Evolutionary conservation across 2,329 filamentous ascomycete species (phyloP).

Genomic region (Diplocarpon mali): DNA sequence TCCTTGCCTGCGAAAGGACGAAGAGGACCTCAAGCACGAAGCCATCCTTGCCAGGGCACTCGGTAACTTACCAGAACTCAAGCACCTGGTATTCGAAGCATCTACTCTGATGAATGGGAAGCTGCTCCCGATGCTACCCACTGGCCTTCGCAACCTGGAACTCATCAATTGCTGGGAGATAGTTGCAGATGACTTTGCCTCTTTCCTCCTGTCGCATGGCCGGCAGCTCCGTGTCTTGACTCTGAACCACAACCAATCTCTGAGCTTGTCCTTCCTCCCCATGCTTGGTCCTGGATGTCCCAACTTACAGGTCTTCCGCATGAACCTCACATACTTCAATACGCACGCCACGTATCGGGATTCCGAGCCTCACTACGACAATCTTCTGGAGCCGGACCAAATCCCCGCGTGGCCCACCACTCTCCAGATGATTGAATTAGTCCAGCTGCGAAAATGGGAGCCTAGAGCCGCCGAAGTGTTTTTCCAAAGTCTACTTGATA

Average conservation of each 20-base stretch:
- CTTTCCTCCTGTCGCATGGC: conserved; percentile 59
- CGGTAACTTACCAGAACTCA: conserved; percentile 49
- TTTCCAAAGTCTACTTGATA: conserved; percentile 66
- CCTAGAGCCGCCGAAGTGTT: conserved; percentile 62
- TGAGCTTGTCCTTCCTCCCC: conserved; percentile 66
- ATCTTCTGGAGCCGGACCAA: conserved; percentile 51
- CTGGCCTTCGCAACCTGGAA: conserved; percentile 53
- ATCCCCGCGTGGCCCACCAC: conserved; percentile 68
- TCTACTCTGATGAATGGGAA: conserved; percentile 60
- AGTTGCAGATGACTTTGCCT: conserved; percentile 50
- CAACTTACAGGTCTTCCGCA: conserved; percentile 54
- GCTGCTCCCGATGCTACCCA: conserved; percentile 59
- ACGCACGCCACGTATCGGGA: conserved; percentile 57
- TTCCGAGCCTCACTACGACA: conserved; percentile 62
- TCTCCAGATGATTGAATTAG: conserved; percentile 61
- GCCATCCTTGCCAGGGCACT: conserved; percentile 32
- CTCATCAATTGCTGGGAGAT: conserved; percentile 72
- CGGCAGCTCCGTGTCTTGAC: conserved; percentile 53
- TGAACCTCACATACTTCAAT: conserved; percentile 72
- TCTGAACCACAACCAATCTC: conserved; percentile 67
- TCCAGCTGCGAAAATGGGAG: conserved; percentile 67
- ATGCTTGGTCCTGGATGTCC: conserved; percentile 58
- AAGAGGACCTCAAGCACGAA: conserved; percentile 30
- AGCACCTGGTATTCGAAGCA: conserved; percentile 60
- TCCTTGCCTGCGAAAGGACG: conserved; percentile 31